phyloP scores from a whole-genome alignment of 1,139 yeast species.

The Pneumocystis oryctolagi region DNA sequence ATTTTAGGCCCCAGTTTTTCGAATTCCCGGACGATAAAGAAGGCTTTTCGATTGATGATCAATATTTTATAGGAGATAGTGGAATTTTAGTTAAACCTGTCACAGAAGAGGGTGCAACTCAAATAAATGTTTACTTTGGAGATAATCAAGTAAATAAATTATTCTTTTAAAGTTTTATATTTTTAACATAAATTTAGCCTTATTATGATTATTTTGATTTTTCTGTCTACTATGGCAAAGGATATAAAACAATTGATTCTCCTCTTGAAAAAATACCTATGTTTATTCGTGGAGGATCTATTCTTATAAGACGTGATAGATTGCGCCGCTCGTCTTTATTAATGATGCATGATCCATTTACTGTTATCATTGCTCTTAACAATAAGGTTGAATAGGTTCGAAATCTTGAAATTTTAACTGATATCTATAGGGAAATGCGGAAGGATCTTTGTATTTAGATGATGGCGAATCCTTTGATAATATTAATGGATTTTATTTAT shows the following conservation, averaged over 20 bases:
- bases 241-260: slow-evolving; percentile 31
- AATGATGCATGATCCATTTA: slow-evolving; percentile 73
- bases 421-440: slow-evolving; percentile 31
- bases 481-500: slow-evolving; percentile 34
- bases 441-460: slow-evolving; percentile 58
- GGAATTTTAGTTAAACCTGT: slow-evolving; percentile 77
- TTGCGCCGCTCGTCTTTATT: slow-evolving; percentile 65
- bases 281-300: slow-evolving; percentile 61
- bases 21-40: slow-evolving; percentile 39
- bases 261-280: slow-evolving; percentile 56
- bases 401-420: neutral
- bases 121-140: slow-evolving; percentile 45
- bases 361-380: slow-evolving; percentile 51
- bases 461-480: slow-evolving; percentile 66
- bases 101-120: slow-evolving; percentile 37
- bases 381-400: slow-evolving; percentile 14
- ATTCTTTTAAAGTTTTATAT: neutral
- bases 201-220: slow-evolving; percentile 46
- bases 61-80: slow-evolving; percentile 60
- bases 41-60: slow-evolving; percentile 56
- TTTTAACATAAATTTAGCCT: slow-evolving; percentile 1
- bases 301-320: slow-evolving; percentile 53
- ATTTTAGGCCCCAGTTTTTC: slow-evolving; percentile 46
- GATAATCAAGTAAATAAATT: slow-evolving; percentile 31
- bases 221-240: slow-evolving; percentile 28